Base-by-base conservation (phyloP, 2,329 filamentous ascomycete genomes). In the Chalara sp. region DNA sequence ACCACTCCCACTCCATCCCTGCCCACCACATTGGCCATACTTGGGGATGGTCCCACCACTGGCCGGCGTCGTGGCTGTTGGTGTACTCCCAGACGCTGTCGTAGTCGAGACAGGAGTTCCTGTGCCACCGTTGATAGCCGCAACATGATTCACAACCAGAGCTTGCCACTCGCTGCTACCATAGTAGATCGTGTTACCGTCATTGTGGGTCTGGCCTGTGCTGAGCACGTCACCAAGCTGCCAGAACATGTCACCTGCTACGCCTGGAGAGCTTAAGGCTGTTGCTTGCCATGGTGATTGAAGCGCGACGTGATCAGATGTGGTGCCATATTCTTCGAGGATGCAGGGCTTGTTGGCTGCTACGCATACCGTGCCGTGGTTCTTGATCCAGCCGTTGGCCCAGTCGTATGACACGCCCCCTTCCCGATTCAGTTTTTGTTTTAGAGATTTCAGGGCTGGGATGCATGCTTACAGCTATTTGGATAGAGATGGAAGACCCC, bases 401-500 rank as follows among this genome's bases (percentile, higher is more conserved):
- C 70, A 75, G 31, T 63, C 59, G 52, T 61, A 60, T 33, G 59
- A 57, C 41, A 64, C 65, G 33, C 57, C 54, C 72, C 21, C 21
- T 21, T 21, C 21, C 21, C 21, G 21, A 21, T 21, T 21, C 21
- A 21, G 21, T 21, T 21, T 21, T 21, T 21, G 21, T 21, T 21
- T 3, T 21, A 21, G 21, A 21, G 21, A 21, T 21, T 2, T 21
- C 3, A 3, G 21, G 21, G 21, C 21, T 21, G 21, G 21, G 21
- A 21, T 21, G 21, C 21, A 21, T 21, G 21, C 21, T 21, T 21
- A 21, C 74, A 78, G 51, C 65, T 65, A 28, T 64, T 62, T 0
- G 74, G 73, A 55, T 79, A 80, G 10, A 78, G 61, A 56, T 80
- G 76, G 58, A 78, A 73, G 2, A 74, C 76, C 10, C 72, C 76